phyloP scores from a whole-genome alignment of 2,329 filamentous ascomycete species.

The Arthrobotrys musiformis region DNA sequence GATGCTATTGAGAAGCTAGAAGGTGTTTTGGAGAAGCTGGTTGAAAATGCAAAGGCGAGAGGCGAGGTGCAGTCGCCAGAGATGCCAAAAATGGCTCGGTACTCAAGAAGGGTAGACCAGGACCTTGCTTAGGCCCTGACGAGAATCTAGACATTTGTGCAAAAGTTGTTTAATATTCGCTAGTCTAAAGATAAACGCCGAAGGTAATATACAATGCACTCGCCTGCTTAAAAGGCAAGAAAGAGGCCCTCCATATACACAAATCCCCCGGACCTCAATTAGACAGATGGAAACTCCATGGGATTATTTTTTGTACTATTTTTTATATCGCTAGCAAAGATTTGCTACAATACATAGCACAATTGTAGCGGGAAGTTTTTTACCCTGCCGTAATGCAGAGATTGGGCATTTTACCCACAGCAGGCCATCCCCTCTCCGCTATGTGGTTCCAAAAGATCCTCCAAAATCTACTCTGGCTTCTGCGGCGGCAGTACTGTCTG shows the following conservation, averaged over 20 bases:
- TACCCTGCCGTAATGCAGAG: not conserved
- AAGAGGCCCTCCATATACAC: slow-evolving; percentile 35
- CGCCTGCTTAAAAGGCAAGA: slow-evolving; percentile 26
- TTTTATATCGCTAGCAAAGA: not conserved
- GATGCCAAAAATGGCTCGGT: slow-evolving; percentile 14
- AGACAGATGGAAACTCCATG: not conserved
- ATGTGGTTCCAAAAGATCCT: not conserved
- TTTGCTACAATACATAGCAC: slow-evolving; percentile 15
- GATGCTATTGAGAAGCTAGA: slow-evolving; percentile 71
- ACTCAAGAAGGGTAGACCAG: slow-evolving; percentile 19
- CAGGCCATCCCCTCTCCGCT: not conserved
- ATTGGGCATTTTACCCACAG: not conserved
- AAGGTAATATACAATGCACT: slow-evolving; percentile 47
- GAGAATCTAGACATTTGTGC: not conserved
- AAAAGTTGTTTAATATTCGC: slow-evolving; percentile 28
- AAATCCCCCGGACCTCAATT: not conserved
- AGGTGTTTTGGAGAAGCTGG: slow-evolving; percentile 66
- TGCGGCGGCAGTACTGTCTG: slow-evolving; percentile 32
- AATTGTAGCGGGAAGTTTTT: not conserved
- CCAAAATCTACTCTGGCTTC: slow-evolving; percentile 9
- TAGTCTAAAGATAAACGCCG: slow-evolving; percentile 49
- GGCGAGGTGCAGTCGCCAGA: slow-evolving; percentile 20
- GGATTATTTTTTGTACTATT: slow-evolving; percentile 1
- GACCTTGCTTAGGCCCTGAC: slow-evolving; percentile 17
- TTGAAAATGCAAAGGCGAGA: slow-evolving; percentile 36